A percentile compares a stretch with the other conserved stretches of the same genome.
Evolutionary conservation across 2,329 filamentous ascomycete genomes (phyloP).

Genomic region (Sporothrix variecibatus): DNA sequence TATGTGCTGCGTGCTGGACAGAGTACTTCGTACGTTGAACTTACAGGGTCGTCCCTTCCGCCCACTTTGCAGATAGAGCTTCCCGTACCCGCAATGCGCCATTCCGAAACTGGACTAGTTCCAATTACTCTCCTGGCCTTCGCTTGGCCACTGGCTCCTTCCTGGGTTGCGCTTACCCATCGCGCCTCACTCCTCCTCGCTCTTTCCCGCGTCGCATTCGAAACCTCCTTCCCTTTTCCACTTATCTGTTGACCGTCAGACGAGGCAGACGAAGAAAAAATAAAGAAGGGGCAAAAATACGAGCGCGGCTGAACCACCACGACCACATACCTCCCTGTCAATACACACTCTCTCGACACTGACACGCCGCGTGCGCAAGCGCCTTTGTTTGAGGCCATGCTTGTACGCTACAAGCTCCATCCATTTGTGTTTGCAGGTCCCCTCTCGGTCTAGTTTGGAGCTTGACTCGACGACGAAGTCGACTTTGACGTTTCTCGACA

Average conservation of each 20-base stretch:
- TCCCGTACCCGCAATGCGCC: background rate
- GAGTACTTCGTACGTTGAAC: background rate
- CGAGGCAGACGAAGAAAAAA: conserved; percentile 1
- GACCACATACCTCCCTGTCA: background rate
- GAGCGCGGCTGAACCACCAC: conserved; percentile 3
- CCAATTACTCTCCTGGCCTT: background rate
- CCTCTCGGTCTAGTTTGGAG: background rate
- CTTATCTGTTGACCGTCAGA: background rate
- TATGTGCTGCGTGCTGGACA: background rate
- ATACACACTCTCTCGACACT: background rate
- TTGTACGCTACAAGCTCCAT: background rate
- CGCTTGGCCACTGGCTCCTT: background rate
- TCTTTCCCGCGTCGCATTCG: background rate
- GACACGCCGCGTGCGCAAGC: conserved; percentile 1
- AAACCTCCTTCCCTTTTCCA: background rate
- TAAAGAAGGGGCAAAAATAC: background rate
- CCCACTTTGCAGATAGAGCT: background rate
- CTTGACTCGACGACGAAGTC: background rate
- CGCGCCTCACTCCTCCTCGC: background rate
- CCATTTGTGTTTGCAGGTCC: background rate
- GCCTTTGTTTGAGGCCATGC: background rate
- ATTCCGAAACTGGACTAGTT: background rate
- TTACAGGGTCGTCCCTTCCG: background rate
- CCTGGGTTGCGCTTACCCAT: background rate
- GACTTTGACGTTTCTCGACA: background rate